Base-by-base conservation (phyloP, 2,329 filamentous ascomycete species). In the Ceratocystis alfenasii region DNA sequence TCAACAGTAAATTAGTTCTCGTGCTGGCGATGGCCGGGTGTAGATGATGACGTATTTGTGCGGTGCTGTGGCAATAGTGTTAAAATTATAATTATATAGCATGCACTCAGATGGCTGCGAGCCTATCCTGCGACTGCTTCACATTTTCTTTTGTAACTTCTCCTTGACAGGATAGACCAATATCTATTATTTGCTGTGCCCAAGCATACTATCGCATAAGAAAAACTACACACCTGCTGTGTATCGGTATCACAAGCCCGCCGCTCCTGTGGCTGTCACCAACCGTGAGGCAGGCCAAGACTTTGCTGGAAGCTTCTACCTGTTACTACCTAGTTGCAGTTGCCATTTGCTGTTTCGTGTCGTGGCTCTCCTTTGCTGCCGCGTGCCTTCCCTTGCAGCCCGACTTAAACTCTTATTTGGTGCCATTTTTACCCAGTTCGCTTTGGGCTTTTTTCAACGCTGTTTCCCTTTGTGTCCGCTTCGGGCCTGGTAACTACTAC, bases 321-420 rank as follows among this genome's bases (percentile, higher is more conserved):
- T 22, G 20, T 12, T 28, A 5, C 20, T 22, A n/a, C 46, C 20
- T 53, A 50, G 20, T 20, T 15, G 20, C 15, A 59, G 12, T 59
- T 30, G 53, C 25, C n/a, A 20, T n/a, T 59, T 59, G 53, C 53
- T 59, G 25, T 17, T 17, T 30, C 53, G 0, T 36, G 53, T 30
- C n/a, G 53, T 33, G 36, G 36, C 36, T 59, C 7, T 17, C 28
- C 53, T 30, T 6, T n/a, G 53, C 53, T 33, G 53, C 7, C 53
- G 53, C 33, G 53, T 57, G 25, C 53, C 53, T 57, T 57, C 53
- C 53, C 15, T 57, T 57, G 12, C 53, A 59, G 28, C 53, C 17
- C n/a, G 53, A 30, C 53, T 20, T 3, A 20, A 30, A 17, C 53
- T 59, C 53, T 10, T 12, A 17, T 10, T 59, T 20, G 5, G 25